These are phyloP conservation scores for Phlebiopsis flavidoalba DNA, from an alignment of 768 basidiomycete species.

Conservation along the genomic window DNA sequence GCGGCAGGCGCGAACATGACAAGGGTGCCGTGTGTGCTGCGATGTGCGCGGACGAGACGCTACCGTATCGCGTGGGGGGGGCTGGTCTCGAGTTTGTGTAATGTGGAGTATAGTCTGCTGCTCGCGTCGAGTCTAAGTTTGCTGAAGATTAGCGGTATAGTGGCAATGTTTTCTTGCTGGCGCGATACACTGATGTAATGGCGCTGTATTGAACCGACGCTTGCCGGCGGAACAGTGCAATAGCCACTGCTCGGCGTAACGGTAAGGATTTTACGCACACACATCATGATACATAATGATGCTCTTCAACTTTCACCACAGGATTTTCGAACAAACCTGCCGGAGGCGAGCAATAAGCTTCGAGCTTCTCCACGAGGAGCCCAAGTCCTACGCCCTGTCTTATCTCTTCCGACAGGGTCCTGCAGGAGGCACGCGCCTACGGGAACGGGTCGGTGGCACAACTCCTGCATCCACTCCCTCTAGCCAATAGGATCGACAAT, in stretches of 20 bases:
- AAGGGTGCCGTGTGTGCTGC: slow-evolving; percentile 14
- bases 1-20: slow-evolving; percentile 19
- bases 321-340: slow-evolving; percentile 11
- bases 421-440: neutral
- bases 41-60: slow-evolving; percentile 18
- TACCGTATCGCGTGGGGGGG: too few species aligned
- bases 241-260: slow-evolving; percentile 19
- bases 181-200: slow-evolving; percentile 18
- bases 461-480: neutral
- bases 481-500: slow-evolving; percentile 9
- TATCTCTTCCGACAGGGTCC: neutral
- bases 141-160: neutral
- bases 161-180: slow-evolving; percentile 20
- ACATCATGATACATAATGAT: neutral
- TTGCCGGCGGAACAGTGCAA: slow-evolving; percentile 15
- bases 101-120: neutral
- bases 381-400: slow-evolving; percentile 9
- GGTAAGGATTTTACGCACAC: slow-evolving; percentile 10
- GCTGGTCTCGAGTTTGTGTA: slow-evolving; percentile 22
- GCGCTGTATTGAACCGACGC: slow-evolving; percentile 11
- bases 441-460: neutral
- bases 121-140: neutral
- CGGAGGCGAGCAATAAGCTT: slow-evolving; percentile 8
- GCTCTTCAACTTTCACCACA: neutral
- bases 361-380: slow-evolving; percentile 8